Evolutionary conservation across 257 asterid genomes (phyloP).

Genomic region (Plectranthus barbatus): DNA sequence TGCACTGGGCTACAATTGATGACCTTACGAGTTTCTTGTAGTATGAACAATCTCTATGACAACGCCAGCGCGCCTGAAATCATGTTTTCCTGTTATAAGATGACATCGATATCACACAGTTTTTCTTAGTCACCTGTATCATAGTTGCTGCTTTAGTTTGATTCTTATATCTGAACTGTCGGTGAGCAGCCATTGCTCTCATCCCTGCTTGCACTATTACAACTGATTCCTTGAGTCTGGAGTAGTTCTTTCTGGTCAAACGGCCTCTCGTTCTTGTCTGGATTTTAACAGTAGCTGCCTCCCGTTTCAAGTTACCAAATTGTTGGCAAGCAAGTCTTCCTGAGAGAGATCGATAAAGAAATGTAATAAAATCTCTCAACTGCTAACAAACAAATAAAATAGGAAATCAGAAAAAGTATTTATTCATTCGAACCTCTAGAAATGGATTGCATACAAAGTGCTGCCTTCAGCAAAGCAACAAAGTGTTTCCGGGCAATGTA

Average conservation of each 20-base stretch:
- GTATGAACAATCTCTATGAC: constrained; percentile 65
- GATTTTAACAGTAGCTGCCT: constrained; percentile 71
- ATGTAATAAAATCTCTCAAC: background rate
- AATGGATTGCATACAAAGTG: constrained; percentile 61
- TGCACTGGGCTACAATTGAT: constrained; percentile 65
- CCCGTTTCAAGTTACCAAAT: constrained; percentile 46
- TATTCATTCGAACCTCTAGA: constrained; percentile 76
- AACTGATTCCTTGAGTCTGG: constrained; percentile 42
- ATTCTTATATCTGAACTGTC: constrained; percentile 49
- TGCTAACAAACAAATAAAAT: background rate
- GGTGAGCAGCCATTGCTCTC: constrained; percentile 73
- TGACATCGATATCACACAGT: background rate
- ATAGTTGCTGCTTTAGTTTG: constrained; percentile 61
- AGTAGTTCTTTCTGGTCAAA: constrained; percentile 53
- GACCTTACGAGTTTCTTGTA: constrained; percentile 66
- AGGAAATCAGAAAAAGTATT: background rate
- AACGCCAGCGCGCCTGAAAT: constrained; percentile 79
- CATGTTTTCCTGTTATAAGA: constrained; percentile 12
- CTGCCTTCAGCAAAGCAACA: constrained; percentile 65
- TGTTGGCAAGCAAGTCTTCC: constrained; percentile 71
- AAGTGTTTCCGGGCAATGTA: constrained; percentile 66
- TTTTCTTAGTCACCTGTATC: constrained; percentile 52
- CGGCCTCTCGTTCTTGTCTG: constrained; percentile 76
- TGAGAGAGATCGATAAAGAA: constrained; percentile 19
- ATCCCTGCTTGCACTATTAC: constrained; percentile 67